Evolutionary conservation across 225 moss, liverwort and hornwort species (phyloP), one percentile per base, ranked within the genome.

Genomic region (Bryum argenteum): DNA sequence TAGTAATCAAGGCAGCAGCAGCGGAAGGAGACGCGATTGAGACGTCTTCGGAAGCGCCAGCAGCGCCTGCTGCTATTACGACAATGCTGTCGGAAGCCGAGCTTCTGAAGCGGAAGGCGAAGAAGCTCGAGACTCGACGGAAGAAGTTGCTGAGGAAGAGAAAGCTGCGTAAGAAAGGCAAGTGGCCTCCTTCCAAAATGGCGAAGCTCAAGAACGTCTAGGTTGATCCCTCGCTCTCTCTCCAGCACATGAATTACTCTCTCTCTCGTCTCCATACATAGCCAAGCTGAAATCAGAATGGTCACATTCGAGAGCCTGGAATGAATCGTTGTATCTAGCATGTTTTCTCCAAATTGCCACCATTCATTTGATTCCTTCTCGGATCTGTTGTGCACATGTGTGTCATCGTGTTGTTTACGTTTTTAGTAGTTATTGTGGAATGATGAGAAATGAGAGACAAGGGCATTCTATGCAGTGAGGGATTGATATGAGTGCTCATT

Each of bases 171-270:
- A 93, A 90, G 85, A 93, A 93, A 82, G 93, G 93, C 60, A 88
- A 78, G 42, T 93, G 90, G 93, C 89, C 93, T 62, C 90, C 90
- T 69, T 90, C 86, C 65, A 93, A 93, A 79, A 82, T 93, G 90
- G 82, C 83, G 45, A 93, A 90, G 75, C 80, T 84, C 4, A 83
- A 85, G 78, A 93, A 90, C 76, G 88, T 92, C 57, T 92, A 88
- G 83, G 58, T 62, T 82, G 17, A 38, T 45, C 53, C 61, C 24
- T 10, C 38, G 26, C 26, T 61, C 43, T 45, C 48, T 51, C 38
- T 54, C 40, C 43, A 42, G 12, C 20, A 61, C n/a, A 54, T 11
- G 26, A 11, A 11, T 44, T 12, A 59, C 14, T 59, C 59, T 16
- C 18, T 74, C 24, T 40, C 18, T 47, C 15, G 55, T 39, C 52